A percentile compares a stretch with the other conserved stretches of the same genome.
These are phyloP conservation scores for Amborella trichopoda DNA, from an alignment of 164 flowering plant species.

Conservation along the genomic window DNA sequence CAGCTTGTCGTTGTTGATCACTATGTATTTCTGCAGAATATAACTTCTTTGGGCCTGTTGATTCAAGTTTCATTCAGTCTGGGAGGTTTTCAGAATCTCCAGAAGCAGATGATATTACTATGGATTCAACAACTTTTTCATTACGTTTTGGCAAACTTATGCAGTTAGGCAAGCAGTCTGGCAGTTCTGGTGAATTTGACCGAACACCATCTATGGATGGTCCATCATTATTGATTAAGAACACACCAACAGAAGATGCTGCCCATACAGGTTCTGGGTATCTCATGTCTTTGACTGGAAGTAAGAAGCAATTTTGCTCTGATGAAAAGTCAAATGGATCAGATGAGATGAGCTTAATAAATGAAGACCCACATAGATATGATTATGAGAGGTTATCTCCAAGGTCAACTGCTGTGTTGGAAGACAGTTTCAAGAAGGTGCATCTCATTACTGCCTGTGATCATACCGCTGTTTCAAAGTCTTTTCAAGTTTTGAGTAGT, in stretches of 20 bases:
- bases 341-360: constrained; percentile 75
- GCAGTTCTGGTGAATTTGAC: constrained; percentile 27
- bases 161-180: constrained; percentile 20
- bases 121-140: constrained; percentile 91
- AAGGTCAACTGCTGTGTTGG: constrained; percentile 38
- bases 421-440: constrained; percentile 26
- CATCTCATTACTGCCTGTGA: constrained; percentile 9
- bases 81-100: constrained; percentile 60
- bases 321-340: constrained; percentile 9
- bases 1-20: background rate
- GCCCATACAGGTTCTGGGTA: constrained; percentile 25
- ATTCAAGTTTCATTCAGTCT: constrained; percentile 64
- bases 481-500: constrained; percentile 6
- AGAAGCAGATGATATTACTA: constrained; percentile 52
- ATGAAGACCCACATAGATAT: constrained; percentile 35
- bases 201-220: constrained; percentile 41
- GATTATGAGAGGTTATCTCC: constrained; percentile 71
- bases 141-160: constrained; percentile 77
- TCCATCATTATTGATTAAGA: constrained; percentile 29
- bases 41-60: constrained; percentile 79
- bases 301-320: too few relatives aligned
- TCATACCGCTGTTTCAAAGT: constrained; percentile 5
- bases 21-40: constrained; percentile 36
- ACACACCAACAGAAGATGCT: constrained; percentile 28
- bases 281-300: constrained; percentile 47